A percentile compares a stretch with the other conserved stretches of the same genome.
These are phyloP conservation scores for Leersia perrieri DNA, from an alignment of 176 grass and related monocot genomes.

Conservation along the genomic window DNA sequence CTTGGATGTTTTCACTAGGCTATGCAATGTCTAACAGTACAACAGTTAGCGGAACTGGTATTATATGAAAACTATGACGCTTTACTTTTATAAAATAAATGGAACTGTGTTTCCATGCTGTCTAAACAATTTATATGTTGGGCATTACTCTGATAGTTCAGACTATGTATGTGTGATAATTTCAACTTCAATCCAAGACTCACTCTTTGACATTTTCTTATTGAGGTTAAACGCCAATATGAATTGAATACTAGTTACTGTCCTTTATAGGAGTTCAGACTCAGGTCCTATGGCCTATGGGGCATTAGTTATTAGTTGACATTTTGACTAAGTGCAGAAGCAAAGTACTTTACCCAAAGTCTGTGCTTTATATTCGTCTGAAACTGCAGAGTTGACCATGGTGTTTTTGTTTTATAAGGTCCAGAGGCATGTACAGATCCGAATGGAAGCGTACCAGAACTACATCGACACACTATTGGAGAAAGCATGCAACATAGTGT, in stretches of 20 bases:
- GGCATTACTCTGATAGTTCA: background rate
- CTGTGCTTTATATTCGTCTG: background rate
- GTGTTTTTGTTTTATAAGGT: constrained; percentile 38
- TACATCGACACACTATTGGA: constrained; percentile 72
- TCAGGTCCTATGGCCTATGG: background rate
- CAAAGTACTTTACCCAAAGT: background rate
- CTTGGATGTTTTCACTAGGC: background rate
- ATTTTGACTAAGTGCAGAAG: background rate
- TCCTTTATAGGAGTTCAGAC: background rate
- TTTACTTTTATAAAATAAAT: background rate
- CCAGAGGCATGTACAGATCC: constrained; percentile 78
- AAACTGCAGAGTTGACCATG: background rate
- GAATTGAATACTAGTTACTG: background rate
- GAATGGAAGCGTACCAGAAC: constrained; percentile 67
- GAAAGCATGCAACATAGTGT: constrained; percentile 69
- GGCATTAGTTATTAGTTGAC: background rate
- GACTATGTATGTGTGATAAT: background rate
- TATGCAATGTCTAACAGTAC: background rate
- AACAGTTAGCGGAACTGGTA: background rate
- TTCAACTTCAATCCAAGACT: background rate
- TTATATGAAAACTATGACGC: background rate
- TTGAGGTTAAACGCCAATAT: background rate
- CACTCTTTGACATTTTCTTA: background rate
- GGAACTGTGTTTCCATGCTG: background rate
- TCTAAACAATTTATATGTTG: background rate